A percentile compares a stretch with the other conserved stretches of the same genome.
Evolutionary conservation across 1,139 yeast species (phyloP).

Genomic region (Debaryomyces udenii): DNA sequence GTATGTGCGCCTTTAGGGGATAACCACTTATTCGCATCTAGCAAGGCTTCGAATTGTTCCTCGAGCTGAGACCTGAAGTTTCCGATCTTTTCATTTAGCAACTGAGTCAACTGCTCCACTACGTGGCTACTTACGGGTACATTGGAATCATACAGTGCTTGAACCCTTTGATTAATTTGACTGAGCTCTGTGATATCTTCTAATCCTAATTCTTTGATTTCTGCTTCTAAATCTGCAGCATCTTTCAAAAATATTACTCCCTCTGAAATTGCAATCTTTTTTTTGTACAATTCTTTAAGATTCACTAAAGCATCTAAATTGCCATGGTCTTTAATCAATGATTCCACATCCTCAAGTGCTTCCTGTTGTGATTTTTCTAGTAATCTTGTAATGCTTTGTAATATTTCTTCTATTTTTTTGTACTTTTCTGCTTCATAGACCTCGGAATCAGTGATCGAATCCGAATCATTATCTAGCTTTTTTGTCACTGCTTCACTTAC

Average conservation of each 20-base stretch:
- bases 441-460: constrained; percentile 5
- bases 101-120: background rate
- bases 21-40: constrained; percentile 22
- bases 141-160: background rate
- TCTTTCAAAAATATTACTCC: constrained; percentile 4
- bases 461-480: constrained; percentile 3
- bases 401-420: constrained; percentile 11
- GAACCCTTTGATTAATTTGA: background rate
- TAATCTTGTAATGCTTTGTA: background rate
- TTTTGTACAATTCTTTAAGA: background rate
- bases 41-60: background rate
- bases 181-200: constrained; percentile 3
- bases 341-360: constrained; percentile 19
- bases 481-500: constrained; percentile 15
- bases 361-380: constrained; percentile 6
- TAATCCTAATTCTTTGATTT: constrained; percentile 4
- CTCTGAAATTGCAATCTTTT: background rate
- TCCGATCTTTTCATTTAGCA: constrained; percentile 5
- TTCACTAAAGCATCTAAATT: constrained; percentile 17
- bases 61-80: constrained; percentile 3
- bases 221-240: constrained; percentile 6
- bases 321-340: constrained; percentile 20
- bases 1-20: constrained; percentile 9
- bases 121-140: background rate
- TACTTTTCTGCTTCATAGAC: constrained; percentile 15